These are phyloP conservation scores for Iris pallida DNA, from an alignment of 116 monocot species.

Conservation along the genomic window DNA sequence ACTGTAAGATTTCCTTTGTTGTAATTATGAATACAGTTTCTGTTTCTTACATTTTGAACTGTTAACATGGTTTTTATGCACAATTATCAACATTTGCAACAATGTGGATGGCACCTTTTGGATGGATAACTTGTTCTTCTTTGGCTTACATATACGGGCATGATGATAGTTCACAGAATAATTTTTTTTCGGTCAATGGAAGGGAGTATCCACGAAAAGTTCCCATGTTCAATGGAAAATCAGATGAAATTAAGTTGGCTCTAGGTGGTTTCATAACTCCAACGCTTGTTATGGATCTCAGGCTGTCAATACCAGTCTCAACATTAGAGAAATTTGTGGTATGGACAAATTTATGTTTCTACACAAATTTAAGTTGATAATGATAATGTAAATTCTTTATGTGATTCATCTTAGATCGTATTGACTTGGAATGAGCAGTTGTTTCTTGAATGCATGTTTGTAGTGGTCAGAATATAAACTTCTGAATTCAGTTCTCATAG, in stretches of 20 bases:
- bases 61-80: constrained; percentile 9
- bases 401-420: not conserved
- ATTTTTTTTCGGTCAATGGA: constrained; percentile 61
- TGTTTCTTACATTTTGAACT: not conserved
- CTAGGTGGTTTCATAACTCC: constrained; percentile 68
- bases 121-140: constrained; percentile 82
- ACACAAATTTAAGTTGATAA: too few relatives aligned
- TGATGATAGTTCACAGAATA: constrained; percentile 40
- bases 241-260: constrained; percentile 74
- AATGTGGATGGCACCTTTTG: constrained; percentile 86
- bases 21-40: not conserved
- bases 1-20: constrained; percentile 36
- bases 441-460: not conserved
- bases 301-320: constrained; percentile 57
- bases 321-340: constrained; percentile 80
- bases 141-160: constrained; percentile 67
- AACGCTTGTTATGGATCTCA: constrained; percentile 47
- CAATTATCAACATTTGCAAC: constrained; percentile 88
- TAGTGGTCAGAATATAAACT: not conserved
- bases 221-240: constrained; percentile 52
- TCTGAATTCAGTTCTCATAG: not conserved
- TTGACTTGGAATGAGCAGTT: not conserved
- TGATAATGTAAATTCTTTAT: not conserved
- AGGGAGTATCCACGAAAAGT: constrained; percentile 70
- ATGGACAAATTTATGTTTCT: constrained; percentile 12